Evolutionary conservation across 2,329 filamentous ascomycete genomes (phyloP), one percentile per base, ranked within the genome.

Genomic region (Phoma herbarum): DNA sequence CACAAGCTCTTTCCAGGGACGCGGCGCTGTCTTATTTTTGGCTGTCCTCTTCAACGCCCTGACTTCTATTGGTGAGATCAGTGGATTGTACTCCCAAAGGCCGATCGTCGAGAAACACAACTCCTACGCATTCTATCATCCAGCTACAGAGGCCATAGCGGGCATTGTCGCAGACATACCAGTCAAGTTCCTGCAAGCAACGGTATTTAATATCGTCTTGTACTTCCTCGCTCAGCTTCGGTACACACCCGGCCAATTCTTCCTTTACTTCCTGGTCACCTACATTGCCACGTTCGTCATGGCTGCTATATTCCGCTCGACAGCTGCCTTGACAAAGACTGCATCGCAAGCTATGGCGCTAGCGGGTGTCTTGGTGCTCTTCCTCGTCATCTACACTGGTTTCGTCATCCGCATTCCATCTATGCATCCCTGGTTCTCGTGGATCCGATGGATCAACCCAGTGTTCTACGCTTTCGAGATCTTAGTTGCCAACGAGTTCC

Each of bases 81-180:
- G 67, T 43, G 64, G 60, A 43, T 60, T 96, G 2, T 97, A 94
- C 71, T 85, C 90, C 1, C 92, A 97, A 84, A 88, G 93, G 22
- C 90, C 91, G 0, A 95, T 97, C 67, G 91, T 97, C 59, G 92
- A 97, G 70, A 97, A 97, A 74, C 93, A 97, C 68, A 80, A 84
- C 52, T 87, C 89, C 25, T 97, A 96, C 73, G 92, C 92, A 14
- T 85, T 97, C 35, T 96, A 97, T 68, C 93, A 96, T 71, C 92
- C 93, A 0, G 91, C 89, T 9, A 89, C 92, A 5, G 93, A 97
- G 81, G 91, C 92, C 14, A 83, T 92, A 60, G 87, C 90, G 0
- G 94, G 90, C 2, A 93, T 96, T 85, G 78, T 97, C 16, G 88
- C 86, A 63, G 93, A 97, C 67, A 78, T 96, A 76, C 93, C 93